A percentile compares a stretch with the other conserved stretches of the same genome.
These are phyloP conservation scores for Taphrina betulina DNA, from an alignment of 1,139 yeast genomes.

Conservation along the genomic window DNA sequence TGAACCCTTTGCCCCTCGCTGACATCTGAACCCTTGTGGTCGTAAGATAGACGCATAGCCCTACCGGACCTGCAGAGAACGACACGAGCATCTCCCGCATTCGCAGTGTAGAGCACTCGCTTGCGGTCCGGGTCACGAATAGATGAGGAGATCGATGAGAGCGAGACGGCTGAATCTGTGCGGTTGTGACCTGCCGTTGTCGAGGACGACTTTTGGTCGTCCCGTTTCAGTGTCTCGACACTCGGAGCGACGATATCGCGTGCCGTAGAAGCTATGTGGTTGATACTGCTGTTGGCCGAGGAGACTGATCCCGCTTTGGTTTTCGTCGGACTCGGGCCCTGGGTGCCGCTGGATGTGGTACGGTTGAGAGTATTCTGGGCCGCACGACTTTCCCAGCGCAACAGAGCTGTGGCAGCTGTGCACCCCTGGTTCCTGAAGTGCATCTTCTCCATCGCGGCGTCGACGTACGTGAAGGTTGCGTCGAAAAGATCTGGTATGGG, in stretches of 20 bases:
- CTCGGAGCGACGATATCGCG: conserved; percentile 12
- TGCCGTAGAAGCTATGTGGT: not conserved
- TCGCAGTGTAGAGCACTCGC: conserved; percentile 84
- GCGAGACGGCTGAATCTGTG: conserved; percentile 1
- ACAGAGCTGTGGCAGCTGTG: conserved; percentile 92
- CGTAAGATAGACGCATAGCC: conserved; percentile 80
- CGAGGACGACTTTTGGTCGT: conserved; percentile 1
- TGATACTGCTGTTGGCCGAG: not conserved
- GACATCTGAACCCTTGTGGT: conserved; percentile 86
- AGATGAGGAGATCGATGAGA: conserved; percentile 3
- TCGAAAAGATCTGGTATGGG: conserved; percentile 44
- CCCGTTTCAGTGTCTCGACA: conserved; percentile 4
- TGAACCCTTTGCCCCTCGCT: conserved; percentile 74
- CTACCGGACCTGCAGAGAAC: conserved; percentile 66
- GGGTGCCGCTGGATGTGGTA: not conserved
- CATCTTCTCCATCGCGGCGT: conserved; percentile 58
- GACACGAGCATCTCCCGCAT: conserved; percentile 90
- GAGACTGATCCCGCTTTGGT: not conserved
- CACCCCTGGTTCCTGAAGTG: conserved; percentile 67
- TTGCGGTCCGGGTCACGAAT: conserved; percentile 15
- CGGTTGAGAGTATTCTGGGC: conserved; percentile 16
- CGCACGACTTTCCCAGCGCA: conserved; percentile 69
- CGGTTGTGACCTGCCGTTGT: not conserved
- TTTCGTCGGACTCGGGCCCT: not conserved
- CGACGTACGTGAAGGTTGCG: conserved; percentile 66